These are phyloP conservation scores for Dimocarpus longan DNA, from an alignment of 345 rosid genomes.

Conservation along the genomic window DNA sequence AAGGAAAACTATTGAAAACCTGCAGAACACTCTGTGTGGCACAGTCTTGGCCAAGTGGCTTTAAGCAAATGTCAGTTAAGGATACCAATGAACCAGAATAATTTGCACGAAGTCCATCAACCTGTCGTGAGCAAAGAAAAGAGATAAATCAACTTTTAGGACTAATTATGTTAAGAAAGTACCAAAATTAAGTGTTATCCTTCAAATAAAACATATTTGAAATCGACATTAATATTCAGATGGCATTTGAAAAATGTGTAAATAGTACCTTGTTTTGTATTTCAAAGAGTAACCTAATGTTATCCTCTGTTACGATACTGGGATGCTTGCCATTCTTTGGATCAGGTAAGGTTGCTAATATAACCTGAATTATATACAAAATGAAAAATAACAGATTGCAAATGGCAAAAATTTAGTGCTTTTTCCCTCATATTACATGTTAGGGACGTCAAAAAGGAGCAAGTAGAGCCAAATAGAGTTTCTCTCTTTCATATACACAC, in stretches of 20 bases:
- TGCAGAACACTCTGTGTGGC: slow-evolving; percentile 94
- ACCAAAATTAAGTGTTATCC: slow-evolving; percentile 15
- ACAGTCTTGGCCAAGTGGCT: slow-evolving; percentile 91
- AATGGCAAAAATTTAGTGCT: neutral
- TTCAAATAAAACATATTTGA: slow-evolving; percentile 3
- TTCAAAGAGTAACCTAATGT: slow-evolving; percentile 87
- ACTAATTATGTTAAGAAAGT: neutral
- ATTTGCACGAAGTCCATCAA: slow-evolving; percentile 75
- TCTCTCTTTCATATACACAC: neutral
- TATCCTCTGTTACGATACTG: slow-evolving; percentile 77
- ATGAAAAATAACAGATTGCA: neutral
- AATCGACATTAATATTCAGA: neutral
- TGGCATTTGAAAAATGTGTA: slow-evolving; percentile 20
- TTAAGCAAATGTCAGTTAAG: slow-evolving; percentile 85
- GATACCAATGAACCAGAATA: slow-evolving; percentile 72
- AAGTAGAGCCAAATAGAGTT: slow-evolving; percentile 1
- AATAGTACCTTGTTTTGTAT: slow-evolving; percentile 80
- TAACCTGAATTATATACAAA: slow-evolving; percentile 53
- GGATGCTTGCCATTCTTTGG: slow-evolving; percentile 53
- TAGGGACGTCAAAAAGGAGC: neutral
- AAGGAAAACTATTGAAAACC: slow-evolving; percentile 45
- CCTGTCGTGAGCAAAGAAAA: slow-evolving; percentile 44
- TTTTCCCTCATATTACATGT: neutral
- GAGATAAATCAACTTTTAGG: neutral
- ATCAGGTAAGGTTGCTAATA: slow-evolving; percentile 74